Evolutionary conservation across 1,284 basidiomycete species (phyloP).

Genomic region (Malassezia restricta): DNA sequence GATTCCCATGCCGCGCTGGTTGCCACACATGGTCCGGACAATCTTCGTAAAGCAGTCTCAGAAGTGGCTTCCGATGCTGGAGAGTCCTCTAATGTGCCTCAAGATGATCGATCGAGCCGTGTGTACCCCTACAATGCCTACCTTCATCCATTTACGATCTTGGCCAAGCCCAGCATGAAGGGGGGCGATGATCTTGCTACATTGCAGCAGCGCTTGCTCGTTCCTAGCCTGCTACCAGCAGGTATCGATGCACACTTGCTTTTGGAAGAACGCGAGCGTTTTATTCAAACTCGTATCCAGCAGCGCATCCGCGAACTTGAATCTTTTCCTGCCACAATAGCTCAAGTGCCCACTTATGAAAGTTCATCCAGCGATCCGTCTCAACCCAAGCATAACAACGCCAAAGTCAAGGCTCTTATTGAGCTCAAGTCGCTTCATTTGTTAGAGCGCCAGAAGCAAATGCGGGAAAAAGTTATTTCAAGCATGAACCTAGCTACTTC

Average conservation of each 20-base stretch:
- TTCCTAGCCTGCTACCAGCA: conserved; percentile 79
- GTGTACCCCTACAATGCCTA: conserved; percentile 96
- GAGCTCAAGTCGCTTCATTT: conserved; percentile 87
- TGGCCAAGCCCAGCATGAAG: conserved; percentile 38
- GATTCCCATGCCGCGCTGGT: conserved; percentile 55
- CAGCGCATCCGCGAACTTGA: conserved; percentile 85
- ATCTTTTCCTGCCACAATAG: conserved; percentile 63
- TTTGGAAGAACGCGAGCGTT: conserved; percentile 79
- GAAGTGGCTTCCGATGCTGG: conserved; percentile 8
- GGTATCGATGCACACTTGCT: conserved; percentile 85
- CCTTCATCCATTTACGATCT: conserved; percentile 62
- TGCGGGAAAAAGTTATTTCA: conserved; percentile 75
- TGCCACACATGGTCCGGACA: conserved; percentile 43
- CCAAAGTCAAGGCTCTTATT: conserved; percentile 78
- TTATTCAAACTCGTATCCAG: conserved; percentile 74
- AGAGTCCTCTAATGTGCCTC: conserved; percentile 9
- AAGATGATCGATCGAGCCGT: conserved; percentile 62
- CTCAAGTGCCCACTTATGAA: conserved; percentile 23
- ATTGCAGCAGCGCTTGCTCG: conserved; percentile 64
- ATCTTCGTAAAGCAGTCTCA: background rate
- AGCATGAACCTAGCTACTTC: conserved; percentile 80
- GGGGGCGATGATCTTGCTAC: conserved; percentile 49
- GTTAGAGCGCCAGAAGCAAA: conserved; percentile 72
- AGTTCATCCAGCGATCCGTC: background rate
- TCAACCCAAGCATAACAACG: conserved; percentile 36